Evolutionary conservation across 192 early-diverging fungal species (phyloP).

Genomic region (Coemansia sp.): DNA sequence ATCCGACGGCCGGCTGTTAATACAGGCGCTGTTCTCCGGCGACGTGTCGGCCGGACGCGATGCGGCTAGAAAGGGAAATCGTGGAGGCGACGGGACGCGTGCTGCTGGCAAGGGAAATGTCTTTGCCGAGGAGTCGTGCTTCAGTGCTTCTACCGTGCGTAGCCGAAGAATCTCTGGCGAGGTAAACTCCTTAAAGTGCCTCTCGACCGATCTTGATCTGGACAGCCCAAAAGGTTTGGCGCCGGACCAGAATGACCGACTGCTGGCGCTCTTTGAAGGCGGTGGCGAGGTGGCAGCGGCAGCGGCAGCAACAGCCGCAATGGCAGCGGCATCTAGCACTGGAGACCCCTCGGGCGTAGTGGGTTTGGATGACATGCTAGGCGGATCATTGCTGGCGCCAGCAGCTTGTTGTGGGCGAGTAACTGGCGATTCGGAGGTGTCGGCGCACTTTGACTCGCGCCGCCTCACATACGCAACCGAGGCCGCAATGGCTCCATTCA

Average conservation of each 20-base stretch:
- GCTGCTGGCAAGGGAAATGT: not conserved
- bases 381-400: not conserved
- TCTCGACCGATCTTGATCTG: not conserved
- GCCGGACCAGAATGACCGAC: conserved; percentile 15
- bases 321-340: not conserved
- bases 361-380: not conserved
- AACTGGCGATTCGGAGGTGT: not conserved
- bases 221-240: conserved; percentile 2
- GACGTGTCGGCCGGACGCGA: not conserved
- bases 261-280: not conserved
- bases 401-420: not conserved
- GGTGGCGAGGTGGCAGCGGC: not conserved
- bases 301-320: conserved; percentile 8
- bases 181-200: conserved; percentile 25
- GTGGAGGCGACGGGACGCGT: not conserved
- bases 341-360: not conserved
- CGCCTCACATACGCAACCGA: conserved; percentile 6
- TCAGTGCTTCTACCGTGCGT: conserved; percentile 5
- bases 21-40: not conserved
- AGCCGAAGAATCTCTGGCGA: conserved; percentile 39
- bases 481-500: conserved; percentile 45
- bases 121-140: not conserved
- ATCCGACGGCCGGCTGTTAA: conserved; percentile 5
- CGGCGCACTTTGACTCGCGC: not conserved
- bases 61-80: not conserved